phyloP scores from a whole-genome alignment of 2,329 filamentous ascomycete species.

The Neobulgaria alba region DNA sequence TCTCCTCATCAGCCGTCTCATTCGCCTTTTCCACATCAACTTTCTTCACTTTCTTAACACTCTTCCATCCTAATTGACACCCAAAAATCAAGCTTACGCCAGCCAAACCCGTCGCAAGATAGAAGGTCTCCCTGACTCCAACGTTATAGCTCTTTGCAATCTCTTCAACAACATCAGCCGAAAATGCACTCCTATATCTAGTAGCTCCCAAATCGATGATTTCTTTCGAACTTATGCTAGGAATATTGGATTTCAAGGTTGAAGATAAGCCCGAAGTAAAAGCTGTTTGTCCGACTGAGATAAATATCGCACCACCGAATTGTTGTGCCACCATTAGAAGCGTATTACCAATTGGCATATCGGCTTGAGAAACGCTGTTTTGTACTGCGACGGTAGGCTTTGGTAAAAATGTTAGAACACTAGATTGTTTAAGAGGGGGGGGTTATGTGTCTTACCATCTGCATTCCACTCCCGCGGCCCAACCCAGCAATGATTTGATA shows the following conservation, averaged over 20 bases:
- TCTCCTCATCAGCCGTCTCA: neutral
- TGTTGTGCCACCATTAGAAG: slow-evolving; percentile 29
- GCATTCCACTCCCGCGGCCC: slow-evolving; percentile 17
- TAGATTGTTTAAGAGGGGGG: neutral
- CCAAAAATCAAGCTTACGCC: slow-evolving; percentile 29
- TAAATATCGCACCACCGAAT: slow-evolving; percentile 26
- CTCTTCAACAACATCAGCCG: slow-evolving; percentile 24
- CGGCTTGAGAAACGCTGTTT: slow-evolving; percentile 20
- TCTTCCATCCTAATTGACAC: slow-evolving; percentile 38
- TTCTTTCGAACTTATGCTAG: slow-evolving; percentile 22
- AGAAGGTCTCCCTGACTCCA: slow-evolving; percentile 33
- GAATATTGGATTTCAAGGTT: slow-evolving; percentile 27
- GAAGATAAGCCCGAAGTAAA: slow-evolving; percentile 27
- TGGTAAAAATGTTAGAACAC: slow-evolving; percentile 1
- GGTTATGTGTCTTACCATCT: slow-evolving; percentile 16
- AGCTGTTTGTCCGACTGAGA: slow-evolving; percentile 22
- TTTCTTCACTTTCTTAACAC: slow-evolving; percentile 32
- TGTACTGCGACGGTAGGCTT: slow-evolving; percentile 29
- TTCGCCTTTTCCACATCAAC: neutral
- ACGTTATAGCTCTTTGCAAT: slow-evolving; percentile 34
- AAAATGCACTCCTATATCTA: slow-evolving; percentile 30
- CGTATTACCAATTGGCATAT: slow-evolving; percentile 28
- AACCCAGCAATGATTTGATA: slow-evolving; percentile 24
- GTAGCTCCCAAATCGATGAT: slow-evolving; percentile 36
- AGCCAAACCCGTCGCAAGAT: slow-evolving; percentile 29